Conservation (phyloP, 2,329 filamentous ascomycete species). For the Periglandula ipomoeae region DNA sequence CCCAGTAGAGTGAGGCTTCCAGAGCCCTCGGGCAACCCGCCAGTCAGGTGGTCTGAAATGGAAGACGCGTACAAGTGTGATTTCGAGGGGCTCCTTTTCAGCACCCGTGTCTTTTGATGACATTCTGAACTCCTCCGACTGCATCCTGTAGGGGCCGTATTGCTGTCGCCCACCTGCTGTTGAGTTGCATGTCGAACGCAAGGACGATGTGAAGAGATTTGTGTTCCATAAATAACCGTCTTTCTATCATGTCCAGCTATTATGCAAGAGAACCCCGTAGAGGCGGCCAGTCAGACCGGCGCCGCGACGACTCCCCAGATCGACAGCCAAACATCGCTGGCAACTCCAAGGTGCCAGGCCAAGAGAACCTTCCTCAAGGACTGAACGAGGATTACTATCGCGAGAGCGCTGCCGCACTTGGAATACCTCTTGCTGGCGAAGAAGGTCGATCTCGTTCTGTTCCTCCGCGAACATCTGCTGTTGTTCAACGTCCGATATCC, state of each 20-base stretch:
- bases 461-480: background rate
- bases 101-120: too few species aligned
- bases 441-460: background rate
- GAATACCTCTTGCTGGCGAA: background rate
- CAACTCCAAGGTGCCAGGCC: constrained; percentile 2
- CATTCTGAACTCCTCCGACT: background rate
- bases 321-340: background rate
- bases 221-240: too few species aligned
- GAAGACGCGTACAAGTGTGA: too few species aligned
- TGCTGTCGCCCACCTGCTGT: too few species aligned
- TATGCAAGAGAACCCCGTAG: background rate
- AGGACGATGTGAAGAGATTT: too few species aligned
- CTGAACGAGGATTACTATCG: constrained; percentile 6
- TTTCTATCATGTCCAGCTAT: background rate
- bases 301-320: background rate
- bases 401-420: constrained; percentile 4
- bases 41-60: background rate
- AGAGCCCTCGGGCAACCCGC: too few species aligned
- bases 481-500: background rate
- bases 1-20: background rate
- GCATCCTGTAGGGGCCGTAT: too few species aligned
- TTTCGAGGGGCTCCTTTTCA: too few species aligned
- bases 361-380: constrained; percentile 1
- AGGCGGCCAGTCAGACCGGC: background rate
- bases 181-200: too few species aligned